Evolutionary conservation across 192 early-diverging fungal species (phyloP), one percentile per base, ranked within the genome.

Genomic region (Lunasporangiospora selenospora): DNA sequence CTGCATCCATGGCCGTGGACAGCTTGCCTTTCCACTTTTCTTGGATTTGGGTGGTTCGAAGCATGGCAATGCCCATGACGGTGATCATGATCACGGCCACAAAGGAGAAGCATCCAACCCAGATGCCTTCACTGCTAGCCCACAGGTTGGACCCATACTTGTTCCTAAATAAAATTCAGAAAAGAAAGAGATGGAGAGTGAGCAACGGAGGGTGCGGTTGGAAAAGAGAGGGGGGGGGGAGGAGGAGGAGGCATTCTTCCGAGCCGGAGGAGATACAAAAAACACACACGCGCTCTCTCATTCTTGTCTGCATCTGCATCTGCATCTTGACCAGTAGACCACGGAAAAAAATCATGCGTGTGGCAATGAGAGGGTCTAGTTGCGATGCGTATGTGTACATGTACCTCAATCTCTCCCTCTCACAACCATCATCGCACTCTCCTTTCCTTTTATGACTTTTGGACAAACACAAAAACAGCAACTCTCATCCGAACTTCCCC

Each of bases 51-150:
- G 88, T 81, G 10, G 90, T 84, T 18, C 82, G 66, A n/a, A 95
- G 67, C 83, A 98, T 92, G 27, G 89, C 88, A 12, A 98, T 55
- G 15, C 89, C 89, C 90, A 95, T 95, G n/a, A 80, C 62, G 0
- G 90, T 88, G 52, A 96, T 89, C 75, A 96, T 75, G 37, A 92
- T 30, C 0, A 78, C 65, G 27, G 94, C 93, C n/a, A 98, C 79
- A 15, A 94, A 77, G 6, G 79, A 81, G 62, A 98, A 93, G 23
- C 59, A 62, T 21, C 66, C 66, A 18, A 70, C 66, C 66, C 66
- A 70, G 44, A 86, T 80, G 19, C 89, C 95, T 77, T 98, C 94
- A 49, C 44, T 63, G 13, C 32, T 26, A 33, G 33, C 31, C 48
- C 46, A 66, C 23, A 65, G 41, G 41, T 61, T 61, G 37, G 33